These are phyloP conservation scores for Colletotrichum lupini DNA, from an alignment of 2,329 filamentous ascomycete genomes.

Conservation along the genomic window DNA sequence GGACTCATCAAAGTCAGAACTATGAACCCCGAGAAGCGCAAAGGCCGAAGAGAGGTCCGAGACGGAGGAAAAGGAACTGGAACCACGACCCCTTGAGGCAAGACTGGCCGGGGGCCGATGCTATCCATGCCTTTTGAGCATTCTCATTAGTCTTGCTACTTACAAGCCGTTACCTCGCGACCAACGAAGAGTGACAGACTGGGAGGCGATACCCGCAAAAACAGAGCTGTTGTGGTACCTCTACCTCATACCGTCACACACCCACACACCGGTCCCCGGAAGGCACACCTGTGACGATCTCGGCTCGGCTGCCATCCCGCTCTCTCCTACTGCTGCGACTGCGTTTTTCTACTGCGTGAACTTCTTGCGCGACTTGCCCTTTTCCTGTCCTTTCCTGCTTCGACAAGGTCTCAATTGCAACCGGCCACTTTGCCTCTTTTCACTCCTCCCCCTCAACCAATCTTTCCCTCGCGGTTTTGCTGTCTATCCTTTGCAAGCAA, in stretches of 20 bases:
- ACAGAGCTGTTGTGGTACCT: slow-evolving; percentile 20
- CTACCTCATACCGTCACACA: slow-evolving; percentile 12
- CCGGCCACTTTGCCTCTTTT: slow-evolving; percentile 9
- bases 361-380: slow-evolving; percentile 10
- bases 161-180: neutral
- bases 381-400: neutral
- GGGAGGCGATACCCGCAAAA: neutral
- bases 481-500: neutral
- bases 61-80: neutral
- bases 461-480: neutral
- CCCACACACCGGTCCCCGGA: slow-evolving; percentile 20
- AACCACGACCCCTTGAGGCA: neutral
- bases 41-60: slow-evolving; percentile 32
- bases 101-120: slow-evolving; percentile 10
- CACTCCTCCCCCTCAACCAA: neutral
- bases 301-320: slow-evolving; percentile 31
- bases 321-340: slow-evolving; percentile 14
- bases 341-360: slow-evolving; percentile 20
- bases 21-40: neutral
- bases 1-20: slow-evolving; percentile 21
- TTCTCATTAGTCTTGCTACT: slow-evolving; percentile 27
- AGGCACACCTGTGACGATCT: slow-evolving; percentile 33
- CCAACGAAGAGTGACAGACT: neutral
- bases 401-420: slow-evolving; percentile 30
- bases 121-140: slow-evolving; percentile 13